A percentile compares a stretch with the other conserved stretches of the same genome.
Conservation (phyloP, 2,329 filamentous ascomycete genomes). For the Fusarium anguioides region DNA sequence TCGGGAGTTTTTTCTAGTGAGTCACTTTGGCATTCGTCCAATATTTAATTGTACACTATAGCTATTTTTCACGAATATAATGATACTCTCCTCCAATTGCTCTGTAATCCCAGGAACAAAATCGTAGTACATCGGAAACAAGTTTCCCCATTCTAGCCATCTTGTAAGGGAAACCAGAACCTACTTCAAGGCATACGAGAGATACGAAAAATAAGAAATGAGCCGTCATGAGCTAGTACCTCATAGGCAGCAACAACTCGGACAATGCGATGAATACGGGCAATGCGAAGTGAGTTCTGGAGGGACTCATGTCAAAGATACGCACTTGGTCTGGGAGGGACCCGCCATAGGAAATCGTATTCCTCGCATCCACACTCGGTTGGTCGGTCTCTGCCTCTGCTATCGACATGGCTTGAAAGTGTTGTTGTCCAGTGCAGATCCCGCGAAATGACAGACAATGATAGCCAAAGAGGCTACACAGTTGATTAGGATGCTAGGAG, state of each 20-base stretch:
- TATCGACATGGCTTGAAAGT: constrained; percentile 20
- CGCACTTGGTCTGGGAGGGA: not conserved
- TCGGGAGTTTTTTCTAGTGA: constrained; percentile 8
- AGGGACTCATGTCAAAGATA: not conserved
- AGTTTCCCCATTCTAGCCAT: not conserved
- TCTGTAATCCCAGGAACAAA: no score
- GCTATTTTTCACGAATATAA: constrained; percentile 8
- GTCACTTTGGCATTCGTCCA: not conserved
- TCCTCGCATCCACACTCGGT: constrained; percentile 36
- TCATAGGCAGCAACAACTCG: not conserved
- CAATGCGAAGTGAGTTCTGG: constrained; percentile 25
- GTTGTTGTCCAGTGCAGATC: constrained; percentile 6
- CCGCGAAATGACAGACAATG: not conserved
- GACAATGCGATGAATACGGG: constrained; percentile 36
- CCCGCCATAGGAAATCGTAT: constrained; percentile 35
- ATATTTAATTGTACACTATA: constrained; percentile 27
- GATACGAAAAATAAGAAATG: not conserved
- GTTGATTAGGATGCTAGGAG: not conserved
- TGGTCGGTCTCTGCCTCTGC: constrained; percentile 29
- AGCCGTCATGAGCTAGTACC: not conserved
- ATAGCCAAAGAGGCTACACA: not conserved
- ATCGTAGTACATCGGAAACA: no score
- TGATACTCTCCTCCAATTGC: constrained; percentile 1
- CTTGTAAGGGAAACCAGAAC: not conserved
- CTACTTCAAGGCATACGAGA: not conserved